phyloP scores from a whole-genome alignment of 2,329 filamentous ascomycete species.

The Fusarium xylarioides region DNA sequence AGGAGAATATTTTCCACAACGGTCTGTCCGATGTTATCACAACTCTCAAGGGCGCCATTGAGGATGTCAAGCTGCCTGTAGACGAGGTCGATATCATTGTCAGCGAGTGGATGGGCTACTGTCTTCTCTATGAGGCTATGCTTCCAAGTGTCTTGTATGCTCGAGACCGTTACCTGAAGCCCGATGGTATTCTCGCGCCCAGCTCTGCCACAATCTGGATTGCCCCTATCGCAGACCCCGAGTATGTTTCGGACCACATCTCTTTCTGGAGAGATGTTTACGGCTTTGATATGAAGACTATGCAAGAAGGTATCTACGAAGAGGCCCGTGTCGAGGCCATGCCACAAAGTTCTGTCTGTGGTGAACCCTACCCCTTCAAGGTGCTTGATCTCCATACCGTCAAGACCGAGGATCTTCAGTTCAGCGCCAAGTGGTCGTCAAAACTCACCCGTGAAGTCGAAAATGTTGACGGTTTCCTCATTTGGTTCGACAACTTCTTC shows the following conservation, averaged over 20 bases:
- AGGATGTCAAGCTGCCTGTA: slow-evolving; percentile 83
- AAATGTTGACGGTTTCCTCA: slow-evolving; percentile 82
- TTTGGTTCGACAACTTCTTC: slow-evolving; percentile 98
- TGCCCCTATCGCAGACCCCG: slow-evolving; percentile 80
- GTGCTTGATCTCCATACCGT: slow-evolving; percentile 80
- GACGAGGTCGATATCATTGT: slow-evolving; percentile 91
- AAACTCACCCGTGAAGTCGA: slow-evolving; percentile 70
- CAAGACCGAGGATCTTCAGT: slow-evolving; percentile 76
- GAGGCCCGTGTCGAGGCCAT: slow-evolving; percentile 83
- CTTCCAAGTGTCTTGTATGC: slow-evolving; percentile 91
- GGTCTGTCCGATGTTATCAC: slow-evolving; percentile 77
- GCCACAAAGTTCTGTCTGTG: slow-evolving; percentile 67
- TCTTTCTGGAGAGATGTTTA: slow-evolving; percentile 93
- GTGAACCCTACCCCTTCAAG: slow-evolving; percentile 71
- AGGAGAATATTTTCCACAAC: slow-evolving; percentile 85
- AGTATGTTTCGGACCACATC: slow-evolving; percentile 80
- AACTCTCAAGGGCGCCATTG: slow-evolving; percentile 84
- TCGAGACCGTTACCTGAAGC: slow-evolving; percentile 83
- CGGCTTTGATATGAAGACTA: slow-evolving; percentile 92
- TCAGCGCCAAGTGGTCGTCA: slow-evolving; percentile 73
- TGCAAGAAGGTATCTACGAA: slow-evolving; percentile 83
- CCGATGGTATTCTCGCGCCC: slow-evolving; percentile 84
- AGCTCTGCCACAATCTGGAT: slow-evolving; percentile 85
- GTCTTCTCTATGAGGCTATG: slow-evolving; percentile 94
- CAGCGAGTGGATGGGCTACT: slow-evolving; percentile 98